Conservation (phyloP, 2,329 filamentous ascomycete genomes). For the Apiospora phragmitis region DNA sequence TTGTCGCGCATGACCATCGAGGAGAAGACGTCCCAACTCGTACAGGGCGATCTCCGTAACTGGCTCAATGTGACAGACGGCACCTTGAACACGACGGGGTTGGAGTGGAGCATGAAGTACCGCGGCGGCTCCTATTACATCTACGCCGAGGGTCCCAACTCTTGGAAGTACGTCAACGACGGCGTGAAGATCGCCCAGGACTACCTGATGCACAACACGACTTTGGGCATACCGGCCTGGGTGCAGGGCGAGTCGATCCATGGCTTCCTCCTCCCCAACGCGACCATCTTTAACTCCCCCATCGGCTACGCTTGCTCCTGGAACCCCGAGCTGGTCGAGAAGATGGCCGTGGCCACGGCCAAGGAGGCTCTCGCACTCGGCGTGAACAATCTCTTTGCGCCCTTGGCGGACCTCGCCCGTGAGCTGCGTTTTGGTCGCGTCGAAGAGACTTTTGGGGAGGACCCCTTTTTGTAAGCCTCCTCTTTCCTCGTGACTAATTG, state of each 20-base stretch:
- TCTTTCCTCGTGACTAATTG: neutral
- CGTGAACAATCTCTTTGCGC: constrained; percentile 73
- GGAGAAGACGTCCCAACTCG: constrained; percentile 70
- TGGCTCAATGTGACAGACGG: constrained; percentile 71
- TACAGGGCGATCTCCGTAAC: constrained; percentile 70
- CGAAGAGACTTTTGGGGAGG: constrained; percentile 73
- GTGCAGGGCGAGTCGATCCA: constrained; percentile 76
- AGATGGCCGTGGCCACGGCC: constrained; percentile 68
- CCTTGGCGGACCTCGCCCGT: constrained; percentile 68
- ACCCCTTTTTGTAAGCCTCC: constrained; percentile 54
- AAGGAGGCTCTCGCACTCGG: constrained; percentile 67
- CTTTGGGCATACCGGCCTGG: constrained; percentile 69
- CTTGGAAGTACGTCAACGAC: constrained; percentile 62
- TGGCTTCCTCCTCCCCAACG: constrained; percentile 70
- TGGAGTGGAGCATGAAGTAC: constrained; percentile 65
- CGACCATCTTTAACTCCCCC: constrained; percentile 78
- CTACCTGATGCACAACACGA: constrained; percentile 66
- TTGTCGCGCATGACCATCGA: constrained; percentile 72
- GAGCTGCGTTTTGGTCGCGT: constrained; percentile 72
- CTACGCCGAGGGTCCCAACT: constrained; percentile 69
- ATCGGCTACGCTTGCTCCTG: constrained; percentile 73
- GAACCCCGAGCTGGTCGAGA: constrained; percentile 62
- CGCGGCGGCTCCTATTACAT: constrained; percentile 73
- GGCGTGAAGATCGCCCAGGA: constrained; percentile 68
- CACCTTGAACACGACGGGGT: constrained; percentile 65